phyloP scores from a whole-genome alignment of 2,329 filamentous ascomycete species.

The Metarhizium anisopliae region DNA sequence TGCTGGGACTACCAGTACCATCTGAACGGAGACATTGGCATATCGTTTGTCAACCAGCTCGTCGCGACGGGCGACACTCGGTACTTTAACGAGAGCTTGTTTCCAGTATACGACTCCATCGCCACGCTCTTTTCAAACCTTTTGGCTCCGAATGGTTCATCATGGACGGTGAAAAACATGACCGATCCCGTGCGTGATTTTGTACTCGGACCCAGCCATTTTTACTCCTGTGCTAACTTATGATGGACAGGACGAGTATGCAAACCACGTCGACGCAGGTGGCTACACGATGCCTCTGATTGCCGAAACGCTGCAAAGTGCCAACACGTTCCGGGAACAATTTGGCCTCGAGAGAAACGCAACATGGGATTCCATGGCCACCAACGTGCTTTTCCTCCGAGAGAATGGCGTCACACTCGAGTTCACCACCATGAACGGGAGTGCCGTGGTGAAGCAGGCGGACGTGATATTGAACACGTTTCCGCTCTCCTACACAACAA shows the following conservation, averaged over 20 bases:
- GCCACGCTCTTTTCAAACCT: slow-evolving; percentile 53
- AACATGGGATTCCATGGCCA: slow-evolving; percentile 21
- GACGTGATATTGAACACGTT: slow-evolving; percentile 60
- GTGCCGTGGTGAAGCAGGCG: slow-evolving; percentile 58
- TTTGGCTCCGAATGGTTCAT: slow-evolving; percentile 48
- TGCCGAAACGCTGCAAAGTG: slow-evolving; percentile 41
- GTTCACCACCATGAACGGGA: slow-evolving; percentile 58
- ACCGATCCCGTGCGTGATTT: slow-evolving; percentile 52
- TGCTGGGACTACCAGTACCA: slow-evolving; percentile 68
- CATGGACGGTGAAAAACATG: slow-evolving; percentile 30
- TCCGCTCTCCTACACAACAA: slow-evolving; percentile 49
- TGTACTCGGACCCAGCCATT: not conserved
- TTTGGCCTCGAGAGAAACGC: slow-evolving; percentile 45
- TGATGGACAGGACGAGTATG: slow-evolving; percentile 49
- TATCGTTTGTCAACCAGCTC: slow-evolving; percentile 23
- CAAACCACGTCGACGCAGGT: slow-evolving; percentile 58
- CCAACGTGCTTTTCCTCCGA: slow-evolving; percentile 11
- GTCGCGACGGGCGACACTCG: slow-evolving; percentile 15
- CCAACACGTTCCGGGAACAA: slow-evolving; percentile 47
- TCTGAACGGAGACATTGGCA: slow-evolving; percentile 58
- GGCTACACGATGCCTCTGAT: slow-evolving; percentile 60
- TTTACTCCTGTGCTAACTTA: not conserved
- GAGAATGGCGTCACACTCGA: slow-evolving; percentile 46
- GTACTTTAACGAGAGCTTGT: slow-evolving; percentile 26
- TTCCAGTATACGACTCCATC: slow-evolving; percentile 55